Evolutionary conservation across 2,329 filamentous ascomycete genomes (phyloP).

Genomic region (Fusarium concolor): DNA sequence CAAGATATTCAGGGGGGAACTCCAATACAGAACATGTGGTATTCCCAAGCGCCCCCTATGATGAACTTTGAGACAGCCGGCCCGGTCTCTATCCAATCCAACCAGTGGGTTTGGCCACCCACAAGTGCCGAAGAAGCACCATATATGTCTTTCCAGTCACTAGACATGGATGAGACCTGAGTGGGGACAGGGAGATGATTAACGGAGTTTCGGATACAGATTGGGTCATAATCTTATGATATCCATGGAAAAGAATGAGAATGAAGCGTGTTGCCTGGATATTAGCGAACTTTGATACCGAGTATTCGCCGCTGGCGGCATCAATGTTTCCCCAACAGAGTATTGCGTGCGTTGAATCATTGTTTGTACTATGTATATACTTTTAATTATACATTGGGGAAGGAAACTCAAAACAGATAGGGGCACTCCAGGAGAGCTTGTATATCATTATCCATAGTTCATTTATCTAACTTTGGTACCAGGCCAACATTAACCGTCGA

Average conservation of each 20-base stretch:
- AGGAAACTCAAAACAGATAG: neutral
- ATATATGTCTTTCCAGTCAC: conserved; percentile 29
- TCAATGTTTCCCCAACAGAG: neutral
- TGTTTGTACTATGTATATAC: neutral
- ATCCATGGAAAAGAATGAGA: neutral
- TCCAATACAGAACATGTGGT: conserved; percentile 46
- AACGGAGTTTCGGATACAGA: neutral
- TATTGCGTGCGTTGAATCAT: neutral
- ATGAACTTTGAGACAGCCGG: conserved; percentile 48
- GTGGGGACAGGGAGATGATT: neutral
- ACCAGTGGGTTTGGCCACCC: conserved; percentile 48
- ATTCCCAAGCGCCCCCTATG: conserved; percentile 45
- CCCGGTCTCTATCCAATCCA: conserved; percentile 38
- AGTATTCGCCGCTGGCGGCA: conserved; percentile 7
- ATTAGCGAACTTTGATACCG: neutral
- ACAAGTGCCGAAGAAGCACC: conserved; percentile 33
- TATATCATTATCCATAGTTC: neutral
- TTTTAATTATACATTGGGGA: neutral
- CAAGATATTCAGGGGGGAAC: conserved; percentile 43
- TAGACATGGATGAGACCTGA: conserved; percentile 37
- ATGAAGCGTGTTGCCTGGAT: neutral
- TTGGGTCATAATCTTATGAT: neutral
- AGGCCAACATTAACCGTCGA: neutral
- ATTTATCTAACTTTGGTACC: neutral
- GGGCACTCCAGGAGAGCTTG: neutral